Evolutionary conservation across 2,329 filamentous ascomycete genomes (phyloP), one percentile per base, ranked within the genome.

Genomic region (Boeremia exigua): DNA sequence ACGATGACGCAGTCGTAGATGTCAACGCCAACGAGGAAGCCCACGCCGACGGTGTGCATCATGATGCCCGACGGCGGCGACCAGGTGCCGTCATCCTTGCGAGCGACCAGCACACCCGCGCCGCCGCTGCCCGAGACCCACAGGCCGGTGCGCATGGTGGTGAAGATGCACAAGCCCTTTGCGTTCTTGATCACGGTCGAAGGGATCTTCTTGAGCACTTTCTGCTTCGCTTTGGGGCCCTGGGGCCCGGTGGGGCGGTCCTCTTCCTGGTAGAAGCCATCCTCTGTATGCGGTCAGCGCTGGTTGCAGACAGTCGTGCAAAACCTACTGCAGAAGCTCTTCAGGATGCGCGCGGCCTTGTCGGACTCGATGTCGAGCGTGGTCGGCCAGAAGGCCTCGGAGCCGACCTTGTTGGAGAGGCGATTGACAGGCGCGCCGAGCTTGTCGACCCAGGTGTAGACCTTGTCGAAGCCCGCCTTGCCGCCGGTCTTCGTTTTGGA

Each of bases 1-100:
- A 97, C 90, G 8, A 97, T 84, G 12, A 98, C 90, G 70, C 93
- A 96, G 74, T 98, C 94, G 80, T 97, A 98, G 29, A 97, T 92
- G 72, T 98, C 94, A 36, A 96, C 89, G 2, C 93, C 94, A 6
- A 93, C 88, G 48, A 96, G 84, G 70, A 98, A 97, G 32, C 92
- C 94, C 30, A 97, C 82, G 0, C 90, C 92, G 1, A 91, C 86
- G 0, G 94, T 96, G 72, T 98, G 94, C 42, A 96, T 83, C 79
- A 96, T 85, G 62, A 98, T 92, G 43, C 91, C 93, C 0, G 91
- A 96, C 0, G 94, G 94, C 8, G 92, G 90, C 61, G 91, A 95
- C 93, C 93, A 97, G 61, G 88, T 88, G 6, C 93, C 92, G 63
- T 96, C 92, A 23, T 89, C 88, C 68, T 91, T 90, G 63, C 91